phyloP scores from a whole-genome alignment of 1,284 basidiomycete genomes.

The Calocybe gambosa region DNA sequence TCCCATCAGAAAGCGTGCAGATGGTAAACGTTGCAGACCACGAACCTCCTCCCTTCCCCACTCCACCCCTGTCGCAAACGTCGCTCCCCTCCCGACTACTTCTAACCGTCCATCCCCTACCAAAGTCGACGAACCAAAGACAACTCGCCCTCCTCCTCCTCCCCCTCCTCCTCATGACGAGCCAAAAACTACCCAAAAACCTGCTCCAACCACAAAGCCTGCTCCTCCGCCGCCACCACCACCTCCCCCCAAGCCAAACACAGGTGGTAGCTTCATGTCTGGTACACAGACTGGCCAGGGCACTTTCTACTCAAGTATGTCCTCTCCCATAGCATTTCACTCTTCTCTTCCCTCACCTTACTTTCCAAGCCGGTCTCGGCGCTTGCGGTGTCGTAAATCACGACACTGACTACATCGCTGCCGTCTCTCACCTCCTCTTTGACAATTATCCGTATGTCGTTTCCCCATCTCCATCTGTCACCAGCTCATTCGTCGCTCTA shows the following conservation, averaged over 20 bases:
- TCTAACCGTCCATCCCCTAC: conserved; percentile 15
- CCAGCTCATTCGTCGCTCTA: conserved; percentile 19
- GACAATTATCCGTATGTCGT: conserved; percentile 56
- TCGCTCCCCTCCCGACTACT: conserved; percentile 22
- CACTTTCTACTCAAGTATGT: conserved; percentile 46
- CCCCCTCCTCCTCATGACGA: conserved; percentile 16
- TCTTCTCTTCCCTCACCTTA: conserved; percentile 1
- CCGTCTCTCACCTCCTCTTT: conserved; percentile 53
- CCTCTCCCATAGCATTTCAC: not conserved
- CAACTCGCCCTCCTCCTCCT: conserved; percentile 7
- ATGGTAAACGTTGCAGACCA: conserved; percentile 38
- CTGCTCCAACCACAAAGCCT: conserved; percentile 6
- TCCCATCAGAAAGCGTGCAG: conserved; percentile 28
- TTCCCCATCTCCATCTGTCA: conserved; percentile 8
- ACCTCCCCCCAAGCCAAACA: conserved; percentile 15
- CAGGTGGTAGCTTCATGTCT: conserved; percentile 30
- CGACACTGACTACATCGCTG: conserved; percentile 51
- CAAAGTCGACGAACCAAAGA: conserved; percentile 14
- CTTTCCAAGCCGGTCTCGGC: conserved; percentile 47
- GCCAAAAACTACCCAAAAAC: conserved; percentile 10
- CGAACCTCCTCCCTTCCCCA: conserved; percentile 21
- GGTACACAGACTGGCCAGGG: conserved; percentile 49
- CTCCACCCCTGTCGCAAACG: conserved; percentile 3
- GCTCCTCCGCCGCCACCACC: conserved; percentile 15
- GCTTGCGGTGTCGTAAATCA: conserved; percentile 62